These are phyloP conservation scores for Cyberlindnera amylophila DNA, from an alignment of 805 yeast species.

Conservation along the genomic window DNA sequence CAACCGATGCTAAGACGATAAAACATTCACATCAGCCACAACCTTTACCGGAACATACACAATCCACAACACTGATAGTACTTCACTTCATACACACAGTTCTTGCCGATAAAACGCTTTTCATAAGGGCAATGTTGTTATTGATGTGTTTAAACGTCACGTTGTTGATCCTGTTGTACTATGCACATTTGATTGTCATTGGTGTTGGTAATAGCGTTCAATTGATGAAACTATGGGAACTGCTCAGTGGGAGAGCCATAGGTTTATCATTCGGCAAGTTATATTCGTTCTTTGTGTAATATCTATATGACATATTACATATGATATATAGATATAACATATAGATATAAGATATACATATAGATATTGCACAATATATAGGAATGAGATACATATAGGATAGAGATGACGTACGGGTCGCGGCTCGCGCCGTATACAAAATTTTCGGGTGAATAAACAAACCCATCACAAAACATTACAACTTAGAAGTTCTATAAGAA, in stretches of 20 bases:
- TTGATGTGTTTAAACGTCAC: constrained; percentile 2
- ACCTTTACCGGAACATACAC: background rate
- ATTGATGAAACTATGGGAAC: background rate
- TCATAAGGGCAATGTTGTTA: constrained; percentile 6
- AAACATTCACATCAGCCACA: no score
- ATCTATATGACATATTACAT: no score
- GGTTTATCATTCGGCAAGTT: no score
- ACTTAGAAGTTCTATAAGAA: no score
- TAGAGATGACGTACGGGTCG: no score
- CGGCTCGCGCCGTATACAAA: background rate
- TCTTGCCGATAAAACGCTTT: constrained; percentile 8
- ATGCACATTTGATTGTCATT: constrained; percentile 5
- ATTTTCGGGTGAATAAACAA: constrained; percentile 2
- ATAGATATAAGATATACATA: no score
- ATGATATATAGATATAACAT: no score
- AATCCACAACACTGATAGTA: constrained; percentile 2
- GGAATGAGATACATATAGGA: no score
- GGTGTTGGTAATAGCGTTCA: constrained; percentile 7
- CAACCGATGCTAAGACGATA: no score
- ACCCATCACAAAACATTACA: no score
- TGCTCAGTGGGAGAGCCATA: background rate
- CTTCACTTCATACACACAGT: constrained; percentile 8
- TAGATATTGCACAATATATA: no score
- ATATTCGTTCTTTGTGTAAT: no score
- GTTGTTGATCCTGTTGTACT: constrained; percentile 5